Percentiles rank a stretch among this genome's conserved stretches.
phyloP scores from a whole-genome alignment of 2,329 filamentous ascomycete genomes.

The Calonectria hongkongensis region DNA sequence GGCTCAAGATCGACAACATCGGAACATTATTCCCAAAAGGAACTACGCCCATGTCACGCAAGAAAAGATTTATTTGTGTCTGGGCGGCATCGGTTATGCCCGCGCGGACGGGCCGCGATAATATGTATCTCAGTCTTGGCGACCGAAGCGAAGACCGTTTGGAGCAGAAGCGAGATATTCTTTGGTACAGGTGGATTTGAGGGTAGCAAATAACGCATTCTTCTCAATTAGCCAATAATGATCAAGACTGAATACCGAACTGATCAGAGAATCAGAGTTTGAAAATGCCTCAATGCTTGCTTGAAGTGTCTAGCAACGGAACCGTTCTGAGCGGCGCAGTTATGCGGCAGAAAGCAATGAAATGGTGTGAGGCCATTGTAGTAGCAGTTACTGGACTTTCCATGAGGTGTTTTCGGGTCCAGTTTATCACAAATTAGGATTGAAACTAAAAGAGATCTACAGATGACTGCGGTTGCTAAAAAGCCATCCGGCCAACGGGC shows the following conservation, averaged over 20 bases:
- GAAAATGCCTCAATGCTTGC: constrained; percentile 2
- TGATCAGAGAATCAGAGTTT: not conserved
- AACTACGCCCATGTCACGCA: not conserved
- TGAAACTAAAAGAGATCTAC: constrained; percentile 1
- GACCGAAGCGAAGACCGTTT: not conserved
- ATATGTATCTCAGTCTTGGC: not conserved
- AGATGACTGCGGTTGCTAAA: not conserved
- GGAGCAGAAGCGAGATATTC: not conserved
- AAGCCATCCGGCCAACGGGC: not conserved
- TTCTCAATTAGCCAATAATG: not conserved
- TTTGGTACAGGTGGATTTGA: not conserved
- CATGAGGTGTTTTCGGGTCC: constrained; percentile 4
- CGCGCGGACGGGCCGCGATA: not conserved
- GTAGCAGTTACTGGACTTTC: not conserved
- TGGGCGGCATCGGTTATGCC: not conserved
- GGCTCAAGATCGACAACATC: constrained; percentile 3
- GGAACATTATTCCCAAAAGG: constrained; percentile 4
- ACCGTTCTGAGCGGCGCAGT: not conserved
- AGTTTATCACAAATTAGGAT: not conserved
- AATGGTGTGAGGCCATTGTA: not conserved
- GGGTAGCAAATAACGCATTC: too few relatives aligned
- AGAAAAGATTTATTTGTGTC: not conserved
- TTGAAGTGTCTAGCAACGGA: not conserved
- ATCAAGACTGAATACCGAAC: not conserved
- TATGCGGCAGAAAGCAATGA: not conserved